Evolutionary conservation across 768 basidiomycete genomes (phyloP).

Genomic region (Termitomyces sp.): DNA sequence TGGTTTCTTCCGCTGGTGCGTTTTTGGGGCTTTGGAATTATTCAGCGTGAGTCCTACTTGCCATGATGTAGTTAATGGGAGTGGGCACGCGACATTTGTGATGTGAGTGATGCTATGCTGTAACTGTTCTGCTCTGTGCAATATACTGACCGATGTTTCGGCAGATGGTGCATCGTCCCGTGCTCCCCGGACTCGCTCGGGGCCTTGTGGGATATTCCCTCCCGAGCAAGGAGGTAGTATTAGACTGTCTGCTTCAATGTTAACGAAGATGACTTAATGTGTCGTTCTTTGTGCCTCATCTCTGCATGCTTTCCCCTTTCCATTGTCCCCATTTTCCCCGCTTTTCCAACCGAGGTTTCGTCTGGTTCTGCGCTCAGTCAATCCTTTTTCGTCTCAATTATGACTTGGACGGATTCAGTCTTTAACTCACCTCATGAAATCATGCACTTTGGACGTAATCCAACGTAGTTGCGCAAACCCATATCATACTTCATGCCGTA

Average conservation of each 20-base stretch:
- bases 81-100: neutral
- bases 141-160: neutral
- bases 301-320: neutral
- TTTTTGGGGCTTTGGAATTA: conserved; percentile 54
- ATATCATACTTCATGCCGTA: neutral
- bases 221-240: neutral
- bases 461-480: neutral
- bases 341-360: neutral
- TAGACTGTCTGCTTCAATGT: neutral
- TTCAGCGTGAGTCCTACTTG: neutral
- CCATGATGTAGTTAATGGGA: neutral
- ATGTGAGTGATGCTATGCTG: conserved; percentile 4
- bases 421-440: neutral
- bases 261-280: neutral
- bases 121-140: neutral
- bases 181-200: neutral
- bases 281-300: neutral
- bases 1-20: conserved; percentile 76
- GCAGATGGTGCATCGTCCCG: neutral
- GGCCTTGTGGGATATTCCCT: neutral
- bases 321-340: neutral
- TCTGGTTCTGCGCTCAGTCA: neutral
- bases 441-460: neutral
- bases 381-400: neutral
- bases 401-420: neutral